Evolutionary conservation across 306 rosid genomes (phyloP).

Genomic region (Cicer cuneatum): DNA sequence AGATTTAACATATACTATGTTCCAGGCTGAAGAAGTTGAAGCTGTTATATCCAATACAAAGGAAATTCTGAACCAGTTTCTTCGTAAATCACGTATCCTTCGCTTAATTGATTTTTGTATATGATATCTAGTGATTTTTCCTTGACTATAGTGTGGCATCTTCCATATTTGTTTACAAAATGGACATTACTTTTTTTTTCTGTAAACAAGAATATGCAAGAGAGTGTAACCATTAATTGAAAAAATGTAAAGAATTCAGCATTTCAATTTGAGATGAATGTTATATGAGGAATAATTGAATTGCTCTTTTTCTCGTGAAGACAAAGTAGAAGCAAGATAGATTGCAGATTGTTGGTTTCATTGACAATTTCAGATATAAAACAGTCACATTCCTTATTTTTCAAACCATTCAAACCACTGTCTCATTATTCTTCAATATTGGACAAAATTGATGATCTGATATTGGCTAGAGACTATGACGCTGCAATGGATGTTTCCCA

Average conservation of each 20-base stretch:
- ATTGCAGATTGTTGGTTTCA: constrained; percentile 45
- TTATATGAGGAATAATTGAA: constrained; percentile 14
- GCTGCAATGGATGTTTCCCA: constrained; percentile 72
- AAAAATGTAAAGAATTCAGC: constrained; percentile 5
- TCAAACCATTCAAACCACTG: constrained; percentile 87
- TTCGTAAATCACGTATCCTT: constrained; percentile 83
- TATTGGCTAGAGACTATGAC: constrained; percentile 65
- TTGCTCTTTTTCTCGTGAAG: constrained; percentile 9
- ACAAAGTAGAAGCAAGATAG: constrained; percentile 29
- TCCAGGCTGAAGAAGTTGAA: constrained; percentile 81
- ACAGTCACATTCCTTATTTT: constrained; percentile 66
- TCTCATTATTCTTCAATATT: constrained; percentile 62
- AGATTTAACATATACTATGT: constrained; percentile 41
- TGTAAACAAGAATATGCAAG: constrained; percentile 6
- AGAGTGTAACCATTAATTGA: neutral
- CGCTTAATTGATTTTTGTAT: constrained; percentile 24
- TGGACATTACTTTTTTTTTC: neutral
- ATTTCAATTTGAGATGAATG: constrained; percentile 29
- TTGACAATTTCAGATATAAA: constrained; percentile 78
- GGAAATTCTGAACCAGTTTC: constrained; percentile 80
- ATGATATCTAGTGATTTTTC: constrained; percentile 30
- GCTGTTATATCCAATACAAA: constrained; percentile 82
- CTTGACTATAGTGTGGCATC: constrained; percentile 28
- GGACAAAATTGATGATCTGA: constrained; percentile 71
- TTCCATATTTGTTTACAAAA: constrained; percentile 23